Base-by-base conservation (phyloP, 768 basidiomycete species). In the Mrakia frigida region DNA sequence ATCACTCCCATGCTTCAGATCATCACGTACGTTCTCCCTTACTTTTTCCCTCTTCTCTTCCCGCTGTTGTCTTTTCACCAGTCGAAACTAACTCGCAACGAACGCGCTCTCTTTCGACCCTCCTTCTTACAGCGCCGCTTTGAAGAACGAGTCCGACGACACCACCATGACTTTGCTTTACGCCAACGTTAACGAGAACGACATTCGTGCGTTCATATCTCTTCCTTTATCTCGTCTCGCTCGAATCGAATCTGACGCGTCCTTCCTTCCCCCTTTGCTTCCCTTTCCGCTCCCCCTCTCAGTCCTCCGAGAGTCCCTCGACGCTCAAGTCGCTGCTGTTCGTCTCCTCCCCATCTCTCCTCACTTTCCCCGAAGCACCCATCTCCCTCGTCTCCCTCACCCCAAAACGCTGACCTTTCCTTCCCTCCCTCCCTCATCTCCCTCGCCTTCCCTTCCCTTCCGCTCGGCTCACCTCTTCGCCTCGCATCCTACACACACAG, bases 161-260 rank as follows among this genome's bases (percentile, higher is more conserved):
- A 98, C 96, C 56, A 88, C 87, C 80, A 84, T 98, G 81, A 88
- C 87, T 79, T 88, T 99, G 81, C 92, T 99, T 82, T 98, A 98
- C 84, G 97, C 97, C 80, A 99, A 99, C 84, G 94, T 98, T 79
- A 91, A 90, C 84, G 82, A 86, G 76, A 92, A 94, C 74, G 97
- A 99, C 82, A 98, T 99, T 81, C 89, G 83, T 83, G 74, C 73
- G 83, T 79, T 5, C 53, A 35, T 37, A 13, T 0, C 33, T 23
- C 39, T 56, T 16, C 11, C n/a, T 39, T 50, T 23, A 23, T n/a
- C 56, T 25, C 56, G 52, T 46, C 25, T 56, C 28, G 56, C 56
- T 50, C 56, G 56, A 1, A 33, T 31, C 61, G 21, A 39, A 31
- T 37, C 37, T 39, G 21, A 25, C 35, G 16, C 52, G 53, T 43